These are phyloP conservation scores for Apiotrichum domesticum DNA, from an alignment of 1,284 basidiomycete genomes.

Conservation along the genomic window DNA sequence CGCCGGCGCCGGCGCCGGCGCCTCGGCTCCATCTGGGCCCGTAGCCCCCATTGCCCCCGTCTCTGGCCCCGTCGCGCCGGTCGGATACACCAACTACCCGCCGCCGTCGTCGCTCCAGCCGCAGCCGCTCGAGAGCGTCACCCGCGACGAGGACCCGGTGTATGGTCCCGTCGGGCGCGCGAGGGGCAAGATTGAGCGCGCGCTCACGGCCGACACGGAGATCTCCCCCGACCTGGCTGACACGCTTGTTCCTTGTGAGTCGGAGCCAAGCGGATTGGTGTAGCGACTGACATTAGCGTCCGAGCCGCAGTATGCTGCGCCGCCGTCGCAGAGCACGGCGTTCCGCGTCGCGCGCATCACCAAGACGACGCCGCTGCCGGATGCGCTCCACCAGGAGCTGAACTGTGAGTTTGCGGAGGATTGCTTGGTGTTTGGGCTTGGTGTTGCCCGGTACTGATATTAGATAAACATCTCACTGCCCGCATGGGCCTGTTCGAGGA, in stretches of 20 bases:
- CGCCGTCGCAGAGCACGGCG: conserved; percentile 16
- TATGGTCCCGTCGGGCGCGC: conserved; percentile 39
- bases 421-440: no score
- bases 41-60: no score
- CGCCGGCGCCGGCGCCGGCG: neutral
- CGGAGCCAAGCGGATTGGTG: no score
- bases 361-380: conserved; percentile 35
- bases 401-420: conserved; percentile 24
- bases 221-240: conserved; percentile 37
- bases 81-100: neutral
- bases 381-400: conserved; percentile 40
- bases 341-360: conserved; percentile 22
- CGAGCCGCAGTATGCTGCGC: conserved; percentile 18
- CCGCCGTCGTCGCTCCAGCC: conserved; percentile 15
- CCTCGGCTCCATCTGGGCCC: neutral
- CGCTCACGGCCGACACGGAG: conserved; percentile 31
- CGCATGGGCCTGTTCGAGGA: conserved; percentile 86
- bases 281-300: conserved; percentile 5
- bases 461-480: conserved; percentile 35
- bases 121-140: conserved; percentile 31
- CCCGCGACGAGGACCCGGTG: conserved; percentile 36
- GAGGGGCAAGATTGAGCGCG: conserved; percentile 33
- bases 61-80: no score
- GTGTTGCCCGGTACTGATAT: neutral
- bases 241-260: conserved; percentile 20